Conservation (phyloP, 306 rosid species). For the Nissolia schottii region DNA sequence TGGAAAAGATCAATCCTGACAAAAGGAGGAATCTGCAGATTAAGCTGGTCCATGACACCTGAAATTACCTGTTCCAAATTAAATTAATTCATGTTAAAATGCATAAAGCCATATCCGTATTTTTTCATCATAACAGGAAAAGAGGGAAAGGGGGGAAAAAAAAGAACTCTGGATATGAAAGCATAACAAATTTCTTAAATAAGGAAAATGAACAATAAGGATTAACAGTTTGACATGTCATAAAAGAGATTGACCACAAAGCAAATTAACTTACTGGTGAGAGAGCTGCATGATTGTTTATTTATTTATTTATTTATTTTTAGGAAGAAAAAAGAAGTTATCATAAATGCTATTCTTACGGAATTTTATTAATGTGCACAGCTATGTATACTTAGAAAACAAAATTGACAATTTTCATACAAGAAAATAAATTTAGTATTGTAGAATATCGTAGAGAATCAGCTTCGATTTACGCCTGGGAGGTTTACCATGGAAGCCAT, state of each 20-base stretch:
- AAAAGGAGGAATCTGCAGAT: slow-evolving; percentile 79
- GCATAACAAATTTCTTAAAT: not conserved
- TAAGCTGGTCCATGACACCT: slow-evolving; percentile 75
- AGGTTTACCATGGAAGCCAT: too few relatives aligned
- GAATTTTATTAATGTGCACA: not conserved
- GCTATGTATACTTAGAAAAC: not conserved
- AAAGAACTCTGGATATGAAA: not conserved
- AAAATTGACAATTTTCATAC: not conserved
- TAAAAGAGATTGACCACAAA: not conserved
- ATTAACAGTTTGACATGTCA: not conserved
- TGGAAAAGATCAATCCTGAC: slow-evolving; percentile 90
- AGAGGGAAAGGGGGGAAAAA: not conserved
- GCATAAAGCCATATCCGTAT: slow-evolving; percentile 15
- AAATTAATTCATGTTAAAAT: slow-evolving; percentile 17
- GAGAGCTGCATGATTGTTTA: not conserved
- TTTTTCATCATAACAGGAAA: not conserved
- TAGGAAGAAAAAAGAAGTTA: not conserved
- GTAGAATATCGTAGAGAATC: too few relatives aligned
- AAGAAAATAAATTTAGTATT: slow-evolving; percentile 1
- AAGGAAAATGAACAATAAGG: not conserved
- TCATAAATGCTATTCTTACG: not conserved
- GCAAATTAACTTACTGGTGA: not conserved
- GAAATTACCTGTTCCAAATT: slow-evolving; percentile 65
- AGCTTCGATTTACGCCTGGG: too few relatives aligned
- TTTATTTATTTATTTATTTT: not conserved